Evolutionary conservation across 129 eudicot species (phyloP), one percentile per base, ranked within the genome.

Genomic region (Helianthus tuberosus): DNA sequence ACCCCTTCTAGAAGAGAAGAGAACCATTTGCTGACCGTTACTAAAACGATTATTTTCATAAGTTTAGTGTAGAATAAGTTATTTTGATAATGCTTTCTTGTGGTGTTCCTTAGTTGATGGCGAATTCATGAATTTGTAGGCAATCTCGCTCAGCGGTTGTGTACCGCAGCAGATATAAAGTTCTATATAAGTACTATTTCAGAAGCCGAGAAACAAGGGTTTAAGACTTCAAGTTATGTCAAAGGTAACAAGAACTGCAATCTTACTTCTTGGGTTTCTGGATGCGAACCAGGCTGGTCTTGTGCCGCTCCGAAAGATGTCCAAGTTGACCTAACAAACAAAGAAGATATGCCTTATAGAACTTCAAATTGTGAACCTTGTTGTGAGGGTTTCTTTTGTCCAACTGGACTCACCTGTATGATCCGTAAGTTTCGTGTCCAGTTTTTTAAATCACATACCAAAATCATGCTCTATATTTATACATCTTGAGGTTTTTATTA

Each of bases 241-340:
- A 82, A 73, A 72, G 92, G 90, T 12, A 93, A 93, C 82, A 86
- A 68, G 74, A 93, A 93, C 71, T 93, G 98, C 70, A 93, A 93
- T 80, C 81, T 93, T 55, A 77, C 89, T 38, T 78, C 89, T 36
- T 93, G 97, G 96, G 73, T 66, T 43, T 11, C 89, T 15, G 98
- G 97, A 64, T 93, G 98, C 53, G 96, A 93, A 83, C 98, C 98
- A 3, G 98, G 98, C 14, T 93, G 98, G 98, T 86, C 97, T 58
- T 90, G 97, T 78, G 78, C 83, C 60, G 84, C 64, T 64, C 88
- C 73, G 8, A 68, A 81, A 69, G 79, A 79, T 39, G 58, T 61
- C 5, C 29, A 75, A 3, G 85, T 93, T 44, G 91, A 93, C 65
- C 81, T 90, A 5, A 86, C 84, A 74, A 85, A 85, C 72, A 48